Evolutionary conservation across 1,139 yeast genomes (phyloP).

Genomic region (Hansenula anomala): DNA sequence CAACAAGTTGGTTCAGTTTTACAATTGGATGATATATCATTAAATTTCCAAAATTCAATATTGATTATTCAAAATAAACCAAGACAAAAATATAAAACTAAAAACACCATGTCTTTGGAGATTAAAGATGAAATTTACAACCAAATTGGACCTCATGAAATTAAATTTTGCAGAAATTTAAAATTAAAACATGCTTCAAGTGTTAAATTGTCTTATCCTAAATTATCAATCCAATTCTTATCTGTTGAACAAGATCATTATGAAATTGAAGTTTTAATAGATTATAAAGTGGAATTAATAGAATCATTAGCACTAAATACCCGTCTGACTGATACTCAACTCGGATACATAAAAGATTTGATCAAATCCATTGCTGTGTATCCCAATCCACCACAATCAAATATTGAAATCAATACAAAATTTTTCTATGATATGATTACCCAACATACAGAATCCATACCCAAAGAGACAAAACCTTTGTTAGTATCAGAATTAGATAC

Average conservation of each 20-base stretch:
- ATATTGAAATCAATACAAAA: conserved; percentile 12
- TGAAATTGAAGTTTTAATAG: conserved; percentile 2
- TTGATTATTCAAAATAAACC: neutral
- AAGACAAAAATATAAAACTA: neutral
- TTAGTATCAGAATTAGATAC: conserved; percentile 42
- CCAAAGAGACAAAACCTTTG: conserved; percentile 9
- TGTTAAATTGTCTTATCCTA: neutral
- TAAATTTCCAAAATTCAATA: no score
- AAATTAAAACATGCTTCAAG: neutral
- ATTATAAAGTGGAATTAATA: conserved; percentile 6
- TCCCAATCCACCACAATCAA: neutral
- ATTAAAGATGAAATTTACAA: no score
- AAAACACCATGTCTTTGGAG: no score
- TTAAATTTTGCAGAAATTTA: neutral
- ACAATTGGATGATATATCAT: no score
- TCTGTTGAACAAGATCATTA: no score
- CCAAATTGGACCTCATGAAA: neutral
- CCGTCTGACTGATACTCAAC: neutral
- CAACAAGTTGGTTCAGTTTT: no score
- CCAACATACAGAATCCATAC: conserved; percentile 20
- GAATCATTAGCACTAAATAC: conserved; percentile 7
- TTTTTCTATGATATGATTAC: conserved; percentile 30
- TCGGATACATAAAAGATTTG: neutral
- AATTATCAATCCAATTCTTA: no score
- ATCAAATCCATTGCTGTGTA: conserved; percentile 1